Percentiles rank a stretch among this genome's conserved stretches.
These are phyloP conservation scores for Amanita thiersii DNA, from an alignment of 768 basidiomycete species.

Conservation along the genomic window DNA sequence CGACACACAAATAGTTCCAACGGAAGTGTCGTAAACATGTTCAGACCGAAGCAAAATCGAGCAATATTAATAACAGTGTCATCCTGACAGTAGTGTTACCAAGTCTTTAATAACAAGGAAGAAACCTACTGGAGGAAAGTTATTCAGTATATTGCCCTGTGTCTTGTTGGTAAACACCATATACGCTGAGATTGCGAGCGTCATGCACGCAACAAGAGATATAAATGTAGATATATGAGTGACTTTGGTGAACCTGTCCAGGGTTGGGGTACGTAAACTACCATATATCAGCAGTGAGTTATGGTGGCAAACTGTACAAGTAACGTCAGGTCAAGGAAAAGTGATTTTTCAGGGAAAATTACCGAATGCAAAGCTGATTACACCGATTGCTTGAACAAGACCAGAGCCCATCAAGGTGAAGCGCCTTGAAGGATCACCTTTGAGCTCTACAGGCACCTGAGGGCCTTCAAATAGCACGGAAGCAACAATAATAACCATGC, in stretches of 20 bases:
- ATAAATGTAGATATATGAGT: constrained; percentile 87
- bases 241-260: constrained; percentile 88
- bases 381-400: constrained; percentile 92
- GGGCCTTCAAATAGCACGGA: constrained; percentile 82
- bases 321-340: constrained; percentile 4
- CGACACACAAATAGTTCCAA: constrained; percentile 95
- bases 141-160: constrained; percentile 95
- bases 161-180: constrained; percentile 87
- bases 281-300: constrained; percentile 97
- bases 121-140: constrained; percentile 67
- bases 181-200: constrained; percentile 82
- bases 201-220: constrained; percentile 77
- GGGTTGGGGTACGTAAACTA: constrained; percentile 83
- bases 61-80: constrained; percentile 94
- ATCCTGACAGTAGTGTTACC: constrained; percentile 27
- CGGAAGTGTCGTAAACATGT: constrained; percentile 98
- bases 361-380: constrained; percentile 91
- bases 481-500: constrained; percentile 90
- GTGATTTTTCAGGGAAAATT: constrained; percentile 5
- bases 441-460: constrained; percentile 61
- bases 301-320: constrained; percentile 77
- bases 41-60: constrained; percentile 87
- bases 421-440: constrained; percentile 67
- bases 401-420: constrained; percentile 74
- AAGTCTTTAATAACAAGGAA: neutral